Evolutionary conservation across 2,329 filamentous ascomycete species (phyloP), one percentile per base, ranked within the genome.

Genomic region (Pestalotiopsis sp.): DNA sequence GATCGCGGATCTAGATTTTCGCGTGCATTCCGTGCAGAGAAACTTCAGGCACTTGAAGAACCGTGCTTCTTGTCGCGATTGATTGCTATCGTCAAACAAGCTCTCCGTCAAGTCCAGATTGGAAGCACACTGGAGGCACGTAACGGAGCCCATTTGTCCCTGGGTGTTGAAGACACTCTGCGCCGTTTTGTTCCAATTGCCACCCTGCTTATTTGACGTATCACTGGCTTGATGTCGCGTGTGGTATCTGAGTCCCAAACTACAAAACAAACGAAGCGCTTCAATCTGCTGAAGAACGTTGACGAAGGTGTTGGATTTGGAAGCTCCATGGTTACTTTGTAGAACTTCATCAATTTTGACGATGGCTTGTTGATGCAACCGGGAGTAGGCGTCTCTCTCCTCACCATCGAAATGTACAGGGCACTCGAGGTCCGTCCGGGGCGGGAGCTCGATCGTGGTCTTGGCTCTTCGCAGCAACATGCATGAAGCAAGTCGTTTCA

Each of bases 1-100:
- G 3, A 62, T 4, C 2, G 38, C 6, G 2, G 27, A 62, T 11
- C 3, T 12, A 80, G 68, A 0, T 76, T 69, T 62, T 2, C 31
- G 60, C 5, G 60, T 41, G n/a, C 60, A 62, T 13, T 62, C 60
- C 17, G 4, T 4, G 12, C 62, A 64, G 1, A 64, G 41, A 5
- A 52, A 52, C 7, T 25, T 36, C 4, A 52, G 41, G 62, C 38
- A 64, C 49, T 23, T 49, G 41, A 39, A 64, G 41, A 31, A 64
- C 20, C 39, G 39, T 6, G 20, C 38, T 41, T 52, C 38, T 64
- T 64, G 62, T 41, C 23, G 25, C 4, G 49, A 14, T 9, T 13
- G 41, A 64, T 27, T 14, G 39, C 31, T 6, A 27, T 64, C 39
- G 1, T 36, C 39, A 1, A 52, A 41, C 23, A 52, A 36, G 31